These are phyloP conservation scores for Dioszegia hungarica DNA, from an alignment of 768 basidiomycete genomes.

Conservation along the genomic window DNA sequence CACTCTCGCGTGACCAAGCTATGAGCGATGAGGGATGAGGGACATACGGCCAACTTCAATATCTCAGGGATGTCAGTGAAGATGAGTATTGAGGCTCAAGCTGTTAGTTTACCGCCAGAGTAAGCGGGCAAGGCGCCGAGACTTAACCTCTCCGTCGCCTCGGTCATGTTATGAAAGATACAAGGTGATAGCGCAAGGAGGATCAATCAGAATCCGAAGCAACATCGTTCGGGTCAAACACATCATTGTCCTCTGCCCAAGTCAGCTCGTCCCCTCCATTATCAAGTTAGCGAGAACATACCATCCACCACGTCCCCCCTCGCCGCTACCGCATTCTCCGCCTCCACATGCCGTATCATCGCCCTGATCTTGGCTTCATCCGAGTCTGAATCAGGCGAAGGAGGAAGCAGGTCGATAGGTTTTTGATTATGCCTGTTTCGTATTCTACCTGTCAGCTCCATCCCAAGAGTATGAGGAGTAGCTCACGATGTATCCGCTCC, in stretches of 20 bases:
- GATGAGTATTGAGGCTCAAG: too few species aligned
- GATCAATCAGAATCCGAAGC: constrained; percentile 36
- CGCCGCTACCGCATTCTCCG: constrained; percentile 54
- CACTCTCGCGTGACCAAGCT: too few species aligned
- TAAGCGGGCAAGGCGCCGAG: too few species aligned
- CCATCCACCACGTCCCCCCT: constrained; percentile 64
- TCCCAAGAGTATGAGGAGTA: neutral
- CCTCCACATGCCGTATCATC: constrained; percentile 58
- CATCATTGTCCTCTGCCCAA: constrained; percentile 26
- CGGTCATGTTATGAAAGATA: too few species aligned
- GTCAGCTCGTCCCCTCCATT: neutral
- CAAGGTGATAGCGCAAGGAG: too few species aligned
- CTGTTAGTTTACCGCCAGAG: too few species aligned
- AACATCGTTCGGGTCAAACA: constrained; percentile 37
- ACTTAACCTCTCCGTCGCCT: too few species aligned
- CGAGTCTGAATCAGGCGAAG: constrained; percentile 26
- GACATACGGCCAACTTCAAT: too few species aligned
- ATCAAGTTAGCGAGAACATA: constrained; percentile 32
- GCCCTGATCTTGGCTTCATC: constrained; percentile 56
- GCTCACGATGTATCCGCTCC: constrained; percentile 68
- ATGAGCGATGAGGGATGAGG: too few species aligned
- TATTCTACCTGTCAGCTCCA: constrained; percentile 54
- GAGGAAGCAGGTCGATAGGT: constrained; percentile 57
- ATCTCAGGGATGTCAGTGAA: too few species aligned
- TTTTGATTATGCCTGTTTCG: constrained; percentile 65